phyloP scores from a whole-genome alignment of 305 asterid genomes.

The Fraxinus nigra region DNA sequence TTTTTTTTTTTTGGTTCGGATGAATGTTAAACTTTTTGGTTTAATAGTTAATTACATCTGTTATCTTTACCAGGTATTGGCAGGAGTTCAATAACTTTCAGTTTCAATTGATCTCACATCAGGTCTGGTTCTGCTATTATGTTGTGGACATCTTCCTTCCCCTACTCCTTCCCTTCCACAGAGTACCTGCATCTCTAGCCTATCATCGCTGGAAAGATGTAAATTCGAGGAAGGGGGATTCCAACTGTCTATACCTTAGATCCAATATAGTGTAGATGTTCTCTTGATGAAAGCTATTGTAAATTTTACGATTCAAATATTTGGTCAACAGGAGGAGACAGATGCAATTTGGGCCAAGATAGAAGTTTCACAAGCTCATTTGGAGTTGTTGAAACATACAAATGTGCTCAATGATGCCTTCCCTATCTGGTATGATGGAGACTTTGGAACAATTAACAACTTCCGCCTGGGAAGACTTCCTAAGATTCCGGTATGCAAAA shows the following conservation, averaged over 20 bases:
- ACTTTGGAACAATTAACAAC: constrained; percentile 95
- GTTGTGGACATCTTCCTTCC: neutral
- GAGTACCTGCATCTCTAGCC: neutral
- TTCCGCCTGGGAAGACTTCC: constrained; percentile 99
- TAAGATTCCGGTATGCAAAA: constrained; percentile 61
- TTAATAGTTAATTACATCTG: constrained; percentile 5
- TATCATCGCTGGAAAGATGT: neutral
- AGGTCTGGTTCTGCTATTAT: constrained; percentile 50
- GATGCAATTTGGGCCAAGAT: constrained; percentile 88
- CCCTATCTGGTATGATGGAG: constrained; percentile 94
- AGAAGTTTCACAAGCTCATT: constrained; percentile 97
- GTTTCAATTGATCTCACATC: constrained; percentile 84
- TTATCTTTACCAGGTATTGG: constrained; percentile 73
- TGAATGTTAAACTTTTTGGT: neutral
- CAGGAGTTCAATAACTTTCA: constrained; percentile 87
- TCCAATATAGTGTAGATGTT: neutral
- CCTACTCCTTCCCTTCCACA: neutral
- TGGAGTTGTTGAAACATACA: constrained; percentile 78
- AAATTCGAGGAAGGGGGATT: constrained; percentile 12
- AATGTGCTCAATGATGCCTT: constrained; percentile 95
- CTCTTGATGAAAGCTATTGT: neutral
- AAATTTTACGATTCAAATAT: constrained; percentile 21
- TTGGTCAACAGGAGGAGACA: constrained; percentile 74
- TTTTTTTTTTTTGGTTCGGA: neutral
- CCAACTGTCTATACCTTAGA: constrained; percentile 8